Evolutionary conservation across 179 eudicot genomes (phyloP), one percentile per base, ranked within the genome.

Genomic region (Amaranthus tricolor): DNA sequence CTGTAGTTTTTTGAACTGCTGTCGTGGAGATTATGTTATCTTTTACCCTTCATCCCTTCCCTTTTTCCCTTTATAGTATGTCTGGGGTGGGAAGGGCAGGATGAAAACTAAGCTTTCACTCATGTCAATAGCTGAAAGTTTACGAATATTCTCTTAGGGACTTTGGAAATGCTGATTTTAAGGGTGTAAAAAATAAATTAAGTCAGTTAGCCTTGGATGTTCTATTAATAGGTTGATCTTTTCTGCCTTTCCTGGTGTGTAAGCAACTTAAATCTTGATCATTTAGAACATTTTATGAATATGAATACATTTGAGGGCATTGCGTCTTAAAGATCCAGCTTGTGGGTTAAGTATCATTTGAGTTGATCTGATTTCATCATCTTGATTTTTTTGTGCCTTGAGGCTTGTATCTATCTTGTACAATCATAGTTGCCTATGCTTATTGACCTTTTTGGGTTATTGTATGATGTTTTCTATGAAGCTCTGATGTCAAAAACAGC

Each of bases 401-500:
- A 61, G 24, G 24, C 40, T 78, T 58, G 66, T n/a, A 17, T 56
- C 62, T 60, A 49, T 56, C 17, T 72, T 57, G 17, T 15, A 15
- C 48, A 70, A 45, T 56, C 19, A 49, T 24, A 10, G 17, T 24
- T 60, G 43, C 45, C n/a, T 66, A 65, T 13, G 65, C 71, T 68
- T 62, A 15, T 70, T 67, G 12, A n/a, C 55, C 47, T 62, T 52
- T 62, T 75, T 74, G 80, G 61, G 21, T 59, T 63, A 54, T 62
- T 63, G 59, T 57, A 50, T 74, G 67, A 71, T 68, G 52, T 71
- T 80, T 74, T 80, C 79, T 80, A 74, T 80, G 82, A 76, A 96
- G 98, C 94, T 81, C 85, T 93, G 70, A 96, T 96, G 97, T 96
- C 99, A 79, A 96, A 96, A 83, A 89, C 99, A 63, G 98, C 98